Conservation (phyloP, 805 yeast genomes). For the Cephaloascus fragrans region DNA sequence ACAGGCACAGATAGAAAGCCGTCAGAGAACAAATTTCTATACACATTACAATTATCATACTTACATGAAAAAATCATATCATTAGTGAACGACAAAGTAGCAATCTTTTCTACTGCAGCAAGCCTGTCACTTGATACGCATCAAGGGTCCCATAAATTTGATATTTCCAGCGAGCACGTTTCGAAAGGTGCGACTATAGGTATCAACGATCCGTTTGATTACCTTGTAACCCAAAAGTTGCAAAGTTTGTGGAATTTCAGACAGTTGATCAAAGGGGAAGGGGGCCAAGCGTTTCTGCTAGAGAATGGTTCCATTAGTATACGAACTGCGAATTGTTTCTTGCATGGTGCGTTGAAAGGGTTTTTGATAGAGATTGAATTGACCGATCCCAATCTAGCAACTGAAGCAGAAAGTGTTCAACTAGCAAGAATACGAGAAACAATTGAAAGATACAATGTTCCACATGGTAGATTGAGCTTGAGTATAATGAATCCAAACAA, state of each 20-base stretch:
- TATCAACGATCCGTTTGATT: slow-evolving; percentile 47
- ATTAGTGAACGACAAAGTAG: slow-evolving; percentile 31
- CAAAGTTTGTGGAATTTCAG: slow-evolving; percentile 63
- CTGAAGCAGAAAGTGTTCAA: slow-evolving; percentile 5
- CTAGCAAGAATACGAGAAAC: slow-evolving; percentile 15
- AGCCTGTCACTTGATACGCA: slow-evolving; percentile 11
- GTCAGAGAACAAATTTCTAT: slow-evolving; percentile 30
- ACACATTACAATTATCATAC: slow-evolving; percentile 43
- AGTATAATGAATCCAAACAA: slow-evolving; percentile 16
- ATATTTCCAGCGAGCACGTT: slow-evolving; percentile 25
- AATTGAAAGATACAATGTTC: slow-evolving; percentile 23
- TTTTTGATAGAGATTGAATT: slow-evolving; percentile 53
- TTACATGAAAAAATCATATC: slow-evolving; percentile 35
- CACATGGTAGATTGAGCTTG: slow-evolving; percentile 24
- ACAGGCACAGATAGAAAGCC: slow-evolving; percentile 6
- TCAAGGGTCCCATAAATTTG: too few species aligned
- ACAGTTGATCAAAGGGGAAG: slow-evolving; percentile 66
- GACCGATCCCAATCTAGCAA: slow-evolving; percentile 5
- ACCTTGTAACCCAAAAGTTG: slow-evolving; percentile 43
- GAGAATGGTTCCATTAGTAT: slow-evolving; percentile 41
- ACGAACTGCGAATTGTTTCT: slow-evolving; percentile 59
- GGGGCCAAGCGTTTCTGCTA: slow-evolving; percentile 57
- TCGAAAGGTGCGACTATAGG: slow-evolving; percentile 47
- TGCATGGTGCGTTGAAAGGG: slow-evolving; percentile 70
- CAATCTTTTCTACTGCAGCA: slow-evolving; percentile 1